phyloP scores from a whole-genome alignment of 2,329 filamentous ascomycete genomes.

The Colletotrichum sp. region DNA sequence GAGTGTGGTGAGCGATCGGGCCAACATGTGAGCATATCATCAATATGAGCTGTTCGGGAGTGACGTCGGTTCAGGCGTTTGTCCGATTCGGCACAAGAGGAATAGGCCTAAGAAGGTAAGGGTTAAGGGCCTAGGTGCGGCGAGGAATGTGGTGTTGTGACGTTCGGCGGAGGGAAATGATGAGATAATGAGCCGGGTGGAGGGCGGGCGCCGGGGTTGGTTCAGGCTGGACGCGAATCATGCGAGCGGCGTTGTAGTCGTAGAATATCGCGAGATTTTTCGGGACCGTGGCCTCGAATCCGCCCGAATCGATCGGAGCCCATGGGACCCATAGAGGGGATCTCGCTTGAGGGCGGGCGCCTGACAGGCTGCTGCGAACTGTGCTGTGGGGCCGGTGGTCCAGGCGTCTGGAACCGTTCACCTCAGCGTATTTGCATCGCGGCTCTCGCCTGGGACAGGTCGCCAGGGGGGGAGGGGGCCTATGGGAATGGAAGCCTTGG shows the following conservation, averaged over 20 bases:
- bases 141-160: background rate
- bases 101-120: background rate
- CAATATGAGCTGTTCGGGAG: slow-evolving; percentile 15
- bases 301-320: slow-evolving; percentile 12
- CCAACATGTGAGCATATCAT: slow-evolving; percentile 22
- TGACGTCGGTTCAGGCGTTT: background rate
- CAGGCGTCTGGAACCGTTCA: slow-evolving; percentile 3
- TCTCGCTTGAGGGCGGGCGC: background rate
- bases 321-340: background rate
- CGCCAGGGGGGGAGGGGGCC: background rate
- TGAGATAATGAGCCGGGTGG: slow-evolving; percentile 2
- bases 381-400: slow-evolving; percentile 1
- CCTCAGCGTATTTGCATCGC: background rate
- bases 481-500: background rate
- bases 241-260: slow-evolving; percentile 9
- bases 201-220: background rate
- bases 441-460: background rate
- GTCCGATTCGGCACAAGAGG: background rate
- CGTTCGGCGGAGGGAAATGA: background rate
- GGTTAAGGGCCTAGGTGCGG: background rate
- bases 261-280: slow-evolving; percentile 20
- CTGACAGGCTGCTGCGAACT: slow-evolving; percentile 6
- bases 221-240: background rate
- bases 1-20: slow-evolving; percentile 16
- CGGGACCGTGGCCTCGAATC: slow-evolving; percentile 15